Evolutionary conservation across 257 asterid genomes (phyloP).

Genomic region (Solanum habrochaites): DNA sequence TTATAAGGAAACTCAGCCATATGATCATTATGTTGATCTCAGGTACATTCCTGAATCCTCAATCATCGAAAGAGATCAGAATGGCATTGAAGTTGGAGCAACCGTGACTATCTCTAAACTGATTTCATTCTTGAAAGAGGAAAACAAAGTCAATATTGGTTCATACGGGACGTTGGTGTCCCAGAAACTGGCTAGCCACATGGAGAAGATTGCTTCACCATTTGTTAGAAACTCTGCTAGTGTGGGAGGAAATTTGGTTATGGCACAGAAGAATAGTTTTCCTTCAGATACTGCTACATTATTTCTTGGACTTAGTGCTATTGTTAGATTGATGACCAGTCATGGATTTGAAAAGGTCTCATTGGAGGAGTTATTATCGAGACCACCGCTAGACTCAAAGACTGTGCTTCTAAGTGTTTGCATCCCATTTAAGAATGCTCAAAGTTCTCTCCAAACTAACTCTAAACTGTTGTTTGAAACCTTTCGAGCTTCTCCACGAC

Average conservation of each 20-base stretch:
- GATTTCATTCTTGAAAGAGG: constrained; percentile 26
- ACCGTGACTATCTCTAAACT: constrained; percentile 44
- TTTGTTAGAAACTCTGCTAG: constrained; percentile 56
- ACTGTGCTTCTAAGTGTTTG: constrained; percentile 40
- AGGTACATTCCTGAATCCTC: constrained; percentile 48
- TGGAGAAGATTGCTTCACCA: constrained; percentile 53
- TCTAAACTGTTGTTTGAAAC: constrained; percentile 34
- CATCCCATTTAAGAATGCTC: constrained; percentile 28
- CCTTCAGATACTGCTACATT: constrained; percentile 63
- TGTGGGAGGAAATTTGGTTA: constrained; percentile 61
- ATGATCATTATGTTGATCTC: constrained; percentile 42
- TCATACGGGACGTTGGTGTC: constrained; percentile 18
- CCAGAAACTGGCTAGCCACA: constrained; percentile 36
- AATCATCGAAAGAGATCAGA: constrained; percentile 12
- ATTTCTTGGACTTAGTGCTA: constrained; percentile 37
- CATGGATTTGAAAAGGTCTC: constrained; percentile 18
- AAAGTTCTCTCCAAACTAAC: not conserved
- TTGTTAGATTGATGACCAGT: constrained; percentile 25
- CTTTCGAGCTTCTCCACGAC: constrained; percentile 62
- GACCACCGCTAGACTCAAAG: constrained; percentile 36
- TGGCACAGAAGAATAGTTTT: constrained; percentile 57
- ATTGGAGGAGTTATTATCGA: constrained; percentile 36
- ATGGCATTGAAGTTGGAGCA: constrained; percentile 58
- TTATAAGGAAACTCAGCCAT: constrained; percentile 35
- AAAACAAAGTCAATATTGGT: not conserved